A percentile compares a stretch with the other conserved stretches of the same genome.
Conservation (phyloP, 2,329 filamentous ascomycete genomes). For the Xylaria sp. region DNA sequence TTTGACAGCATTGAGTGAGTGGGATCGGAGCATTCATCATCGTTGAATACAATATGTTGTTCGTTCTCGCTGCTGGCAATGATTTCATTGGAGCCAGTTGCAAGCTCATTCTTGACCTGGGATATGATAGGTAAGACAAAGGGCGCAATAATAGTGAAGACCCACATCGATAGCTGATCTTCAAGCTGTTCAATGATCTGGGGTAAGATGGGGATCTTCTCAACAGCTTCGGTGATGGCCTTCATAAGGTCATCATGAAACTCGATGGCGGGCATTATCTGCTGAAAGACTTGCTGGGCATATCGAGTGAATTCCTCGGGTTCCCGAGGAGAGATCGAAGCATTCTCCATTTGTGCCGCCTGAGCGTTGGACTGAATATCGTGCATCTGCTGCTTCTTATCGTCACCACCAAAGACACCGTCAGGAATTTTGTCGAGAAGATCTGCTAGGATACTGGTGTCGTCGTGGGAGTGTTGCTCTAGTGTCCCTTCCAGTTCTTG, state of each 20-base stretch:
- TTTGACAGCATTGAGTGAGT: constrained; percentile 97
- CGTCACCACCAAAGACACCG: constrained; percentile 79
- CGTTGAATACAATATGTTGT: constrained; percentile 86
- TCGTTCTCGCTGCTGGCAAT: constrained; percentile 85
- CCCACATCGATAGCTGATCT: constrained; percentile 87
- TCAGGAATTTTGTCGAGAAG: constrained; percentile 84
- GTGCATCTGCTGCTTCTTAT: constrained; percentile 79
- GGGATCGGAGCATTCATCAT: constrained; percentile 80
- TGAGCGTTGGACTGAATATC: constrained; percentile 82
- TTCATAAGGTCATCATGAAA: constrained; percentile 92
- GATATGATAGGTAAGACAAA: constrained; percentile 86
- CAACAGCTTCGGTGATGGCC: constrained; percentile 78
- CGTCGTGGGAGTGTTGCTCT: constrained; percentile 67
- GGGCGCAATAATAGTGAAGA: constrained; percentile 90
- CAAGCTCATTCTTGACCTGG: constrained; percentile 87
- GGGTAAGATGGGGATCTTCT: constrained; percentile 85
- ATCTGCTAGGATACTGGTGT: constrained; percentile 80
- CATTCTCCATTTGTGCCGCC: constrained; percentile 78
- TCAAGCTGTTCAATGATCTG: constrained; percentile 87
- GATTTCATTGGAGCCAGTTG: constrained; percentile 85
- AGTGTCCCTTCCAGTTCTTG: constrained; percentile 89
- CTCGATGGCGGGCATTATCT: constrained; percentile 89
- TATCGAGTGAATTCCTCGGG: constrained; percentile 88
- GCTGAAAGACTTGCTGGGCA: constrained; percentile 75
- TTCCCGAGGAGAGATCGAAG: constrained; percentile 77